Evolutionary conservation across 2,329 filamentous ascomycete species (phyloP), one percentile per base, ranked within the genome.

Genomic region (Penicillium rolfsii): DNA sequence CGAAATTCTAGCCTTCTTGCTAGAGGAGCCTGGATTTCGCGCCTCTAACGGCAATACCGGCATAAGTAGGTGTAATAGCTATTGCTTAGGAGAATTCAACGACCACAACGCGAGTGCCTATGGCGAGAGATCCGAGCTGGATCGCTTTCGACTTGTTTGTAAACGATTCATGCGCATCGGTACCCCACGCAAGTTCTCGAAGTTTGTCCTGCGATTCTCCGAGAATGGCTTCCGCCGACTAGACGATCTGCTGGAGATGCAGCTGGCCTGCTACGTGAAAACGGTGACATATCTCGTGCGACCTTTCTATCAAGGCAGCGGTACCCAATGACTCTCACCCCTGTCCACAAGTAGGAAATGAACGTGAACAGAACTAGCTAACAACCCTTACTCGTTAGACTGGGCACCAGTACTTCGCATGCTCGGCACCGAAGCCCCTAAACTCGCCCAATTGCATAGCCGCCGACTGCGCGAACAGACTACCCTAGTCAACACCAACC

Each of bases 401-500:
- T 77, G 74, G 74, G 30, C 63, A 24, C 61, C 59, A 38, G 61
- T 73, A 24, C 60, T 76, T 9, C 62, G 61, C 33, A 57, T 57
- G 2, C 59, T 74, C 14, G 65, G 56, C 57, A 45, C 54, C 28
- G 57, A 70, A 41, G 60, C 71, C 28, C 61, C 66, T 9, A 43
- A 67, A 33, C 57, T 72, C 24, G 66, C 69, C n/a, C 60, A 70
- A 53, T 38, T 73, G 50, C 75, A 77, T 62, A 62, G 65, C 28
- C 64, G 60, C 22, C 73, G 77, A 30, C 63, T 78, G 7, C 69
- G 69, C n/a, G 76, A 78, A 36, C 76, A 79, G 63, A 70, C 60
- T 9, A 76, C 79, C 19, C 80, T 89, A 45, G 74, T 87, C 55
- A 73, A 77, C 40, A 79, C 78, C 2, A 73, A 80, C 53, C 78